Evolutionary conservation across 306 rosid species (phyloP).

Genomic region (Fragaria iinumae): DNA sequence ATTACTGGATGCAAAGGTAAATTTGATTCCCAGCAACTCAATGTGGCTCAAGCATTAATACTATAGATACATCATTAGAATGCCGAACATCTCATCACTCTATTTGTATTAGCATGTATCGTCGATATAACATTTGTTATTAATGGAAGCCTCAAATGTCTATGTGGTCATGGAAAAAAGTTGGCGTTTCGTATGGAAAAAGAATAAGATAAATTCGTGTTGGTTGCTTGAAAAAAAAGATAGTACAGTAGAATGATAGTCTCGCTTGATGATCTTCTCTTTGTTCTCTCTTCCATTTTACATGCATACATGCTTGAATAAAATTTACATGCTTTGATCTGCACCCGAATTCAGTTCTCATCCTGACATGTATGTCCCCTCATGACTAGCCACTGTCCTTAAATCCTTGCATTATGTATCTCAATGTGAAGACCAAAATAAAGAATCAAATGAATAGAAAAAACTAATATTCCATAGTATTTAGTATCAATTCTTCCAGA

Average conservation of each 20-base stretch:
- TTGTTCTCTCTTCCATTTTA: neutral
- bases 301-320: neutral
- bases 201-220: neutral
- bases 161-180: neutral
- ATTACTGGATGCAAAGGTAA: neutral
- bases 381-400: too few species aligned
- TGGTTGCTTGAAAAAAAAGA: neutral
- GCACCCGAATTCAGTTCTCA: too few species aligned
- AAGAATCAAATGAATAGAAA: too few species aligned
- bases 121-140: neutral
- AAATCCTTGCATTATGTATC: too few species aligned
- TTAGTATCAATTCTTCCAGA: too few species aligned
- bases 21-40: constrained; percentile 5
- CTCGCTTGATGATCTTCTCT: neutral
- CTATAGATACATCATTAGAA: neutral
- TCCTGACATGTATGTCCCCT: too few species aligned
- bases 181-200: neutral
- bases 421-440: too few species aligned
- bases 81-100: neutral
- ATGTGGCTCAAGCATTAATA: neutral
- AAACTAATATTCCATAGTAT: too few species aligned
- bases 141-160: neutral
- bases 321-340: neutral
- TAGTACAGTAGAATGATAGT: neutral
- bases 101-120: neutral